Conservation (phyloP, 805 yeast genomes). For the Candida boleticola region DNA sequence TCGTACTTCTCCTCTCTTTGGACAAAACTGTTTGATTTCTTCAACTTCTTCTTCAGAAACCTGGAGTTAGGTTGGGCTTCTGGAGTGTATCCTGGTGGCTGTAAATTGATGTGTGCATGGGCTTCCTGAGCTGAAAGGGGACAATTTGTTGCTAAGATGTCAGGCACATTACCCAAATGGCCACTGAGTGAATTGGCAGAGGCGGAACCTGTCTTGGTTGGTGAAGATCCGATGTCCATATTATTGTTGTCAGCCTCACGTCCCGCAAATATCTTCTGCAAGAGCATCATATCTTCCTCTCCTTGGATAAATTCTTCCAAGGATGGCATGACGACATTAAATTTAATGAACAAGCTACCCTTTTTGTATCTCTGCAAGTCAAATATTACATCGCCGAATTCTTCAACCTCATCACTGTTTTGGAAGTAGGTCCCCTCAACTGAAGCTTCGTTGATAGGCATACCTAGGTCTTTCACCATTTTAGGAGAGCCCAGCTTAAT, state of each 20-base stretch:
- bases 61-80: background rate
- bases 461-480: constrained; percentile 52
- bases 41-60: constrained; percentile 1
- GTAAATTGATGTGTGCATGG: background rate
- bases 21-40: constrained; percentile 5
- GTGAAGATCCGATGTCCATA: background rate
- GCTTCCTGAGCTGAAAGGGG: background rate
- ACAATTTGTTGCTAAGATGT: background rate
- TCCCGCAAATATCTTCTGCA: constrained; percentile 20
- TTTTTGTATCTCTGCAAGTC: constrained; percentile 20
- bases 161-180: constrained; percentile 4
- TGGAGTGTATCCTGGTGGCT: background rate
- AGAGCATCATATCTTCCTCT: constrained; percentile 17
- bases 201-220: background rate
- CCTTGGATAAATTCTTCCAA: constrained; percentile 24
- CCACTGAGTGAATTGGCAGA: too few species aligned
- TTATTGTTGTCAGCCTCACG: background rate
- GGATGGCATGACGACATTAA: constrained; percentile 35
- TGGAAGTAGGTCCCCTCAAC: constrained; percentile 26
- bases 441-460: constrained; percentile 49
- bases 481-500: constrained; percentile 49
- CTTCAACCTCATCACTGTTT: constrained; percentile 13
- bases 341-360: constrained; percentile 40
- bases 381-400: constrained; percentile 15
- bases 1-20: background rate